Evolutionary conservation across 345 rosid species (phyloP).

Genomic region (Carallia brachiata): DNA sequence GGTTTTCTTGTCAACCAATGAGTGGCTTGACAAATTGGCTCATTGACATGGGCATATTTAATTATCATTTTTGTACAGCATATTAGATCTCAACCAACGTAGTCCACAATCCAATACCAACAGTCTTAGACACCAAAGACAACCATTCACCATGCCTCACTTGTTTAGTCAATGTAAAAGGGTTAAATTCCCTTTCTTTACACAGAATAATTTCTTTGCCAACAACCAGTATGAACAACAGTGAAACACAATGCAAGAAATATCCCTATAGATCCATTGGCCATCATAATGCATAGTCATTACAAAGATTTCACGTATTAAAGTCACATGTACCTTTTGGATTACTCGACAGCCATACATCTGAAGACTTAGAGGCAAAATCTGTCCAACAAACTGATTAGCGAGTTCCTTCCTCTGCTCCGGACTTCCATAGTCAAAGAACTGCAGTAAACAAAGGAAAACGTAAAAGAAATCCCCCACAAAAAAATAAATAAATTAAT

Average conservation of each 20-base stretch:
- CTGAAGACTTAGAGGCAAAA: slow-evolving; percentile 86
- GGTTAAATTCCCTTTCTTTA: neutral
- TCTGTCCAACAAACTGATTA: slow-evolving; percentile 82
- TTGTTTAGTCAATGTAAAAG: neutral
- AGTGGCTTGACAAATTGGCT: no score
- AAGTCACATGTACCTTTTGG: slow-evolving; percentile 63
- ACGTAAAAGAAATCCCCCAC: slow-evolving; percentile 3
- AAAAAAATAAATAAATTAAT: neutral
- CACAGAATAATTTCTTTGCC: neutral
- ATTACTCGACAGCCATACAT: slow-evolving; percentile 99
- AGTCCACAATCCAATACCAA: no score
- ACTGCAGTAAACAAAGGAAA: slow-evolving; percentile 40
- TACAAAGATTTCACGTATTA: neutral
- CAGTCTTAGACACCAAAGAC: neutral
- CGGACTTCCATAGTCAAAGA: slow-evolving; percentile 84
- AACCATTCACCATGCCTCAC: no score
- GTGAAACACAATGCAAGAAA: neutral
- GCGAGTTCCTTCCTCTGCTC: slow-evolving; percentile 88
- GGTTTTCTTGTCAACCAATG: no score
- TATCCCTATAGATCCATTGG: neutral
- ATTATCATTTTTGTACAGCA: no score
- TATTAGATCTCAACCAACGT: no score
- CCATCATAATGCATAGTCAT: neutral
- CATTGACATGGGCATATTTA: no score
- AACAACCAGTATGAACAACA: neutral